phyloP scores from a whole-genome alignment of 805 yeast genomes.

The Yamadazyma endophytica region DNA sequence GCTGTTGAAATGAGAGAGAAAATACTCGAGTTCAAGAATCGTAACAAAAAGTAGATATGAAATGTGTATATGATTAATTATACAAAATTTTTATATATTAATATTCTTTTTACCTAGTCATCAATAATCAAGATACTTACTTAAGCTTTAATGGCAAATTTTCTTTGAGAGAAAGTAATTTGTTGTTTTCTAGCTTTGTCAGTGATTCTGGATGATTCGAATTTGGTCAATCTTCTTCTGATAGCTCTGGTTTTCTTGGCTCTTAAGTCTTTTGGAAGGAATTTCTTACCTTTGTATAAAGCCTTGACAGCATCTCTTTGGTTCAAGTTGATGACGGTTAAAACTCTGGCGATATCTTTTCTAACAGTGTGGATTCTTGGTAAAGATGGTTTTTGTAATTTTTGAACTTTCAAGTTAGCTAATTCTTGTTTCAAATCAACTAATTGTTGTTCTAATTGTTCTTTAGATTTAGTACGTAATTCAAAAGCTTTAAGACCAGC shows the following conservation, averaged over 20 bases:
- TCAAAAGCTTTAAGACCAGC: conserved; percentile 94
- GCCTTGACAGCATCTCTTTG: conserved; percentile 94
- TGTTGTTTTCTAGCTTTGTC: conserved; percentile 87
- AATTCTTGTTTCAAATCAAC: conserved; percentile 95
- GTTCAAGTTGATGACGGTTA: conserved; percentile 94
- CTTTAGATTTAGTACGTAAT: conserved; percentile 96
- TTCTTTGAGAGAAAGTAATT: conserved; percentile 97
- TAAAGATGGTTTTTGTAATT: conserved; percentile 84
- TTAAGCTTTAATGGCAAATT: conserved; percentile 98
- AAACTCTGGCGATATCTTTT: conserved; percentile 97
- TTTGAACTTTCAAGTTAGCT: conserved; percentile 93
- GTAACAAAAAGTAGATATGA: too few relatives aligned
- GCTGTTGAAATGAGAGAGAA: conserved; percentile 62
- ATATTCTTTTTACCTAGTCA: neutral
- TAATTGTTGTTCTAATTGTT: conserved; percentile 90
- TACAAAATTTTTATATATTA: conserved; percentile 2
- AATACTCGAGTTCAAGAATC: conserved; percentile 30
- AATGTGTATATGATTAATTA: neutral
- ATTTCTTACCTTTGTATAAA: conserved; percentile 92
- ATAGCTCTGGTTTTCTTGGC: conserved; percentile 99
- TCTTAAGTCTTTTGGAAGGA: conserved; percentile 97
- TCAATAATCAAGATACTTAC: conserved; percentile 4
- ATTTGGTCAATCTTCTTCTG: conserved; percentile 91
- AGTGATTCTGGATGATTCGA: conserved; percentile 79
- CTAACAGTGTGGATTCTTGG: conserved; percentile 97